phyloP scores from a whole-genome alignment of 768 basidiomycete species.

The Tulasnella sp. region DNA sequence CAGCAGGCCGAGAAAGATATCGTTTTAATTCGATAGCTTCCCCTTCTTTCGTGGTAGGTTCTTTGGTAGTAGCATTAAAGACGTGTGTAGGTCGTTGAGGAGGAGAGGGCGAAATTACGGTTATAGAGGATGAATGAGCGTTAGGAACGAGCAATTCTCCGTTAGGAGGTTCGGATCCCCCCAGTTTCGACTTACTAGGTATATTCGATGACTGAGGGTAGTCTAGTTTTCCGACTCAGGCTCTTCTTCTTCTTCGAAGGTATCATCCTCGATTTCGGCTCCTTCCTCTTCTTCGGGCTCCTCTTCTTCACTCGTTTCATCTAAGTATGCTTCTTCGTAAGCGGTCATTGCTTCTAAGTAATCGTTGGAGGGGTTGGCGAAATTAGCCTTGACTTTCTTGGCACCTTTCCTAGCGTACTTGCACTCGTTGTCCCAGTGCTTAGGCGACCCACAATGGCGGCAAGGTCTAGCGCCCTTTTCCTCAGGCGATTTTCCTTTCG shows the following conservation, averaged over 20 bases:
- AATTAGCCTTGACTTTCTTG: conserved; percentile 39
- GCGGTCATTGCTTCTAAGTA: conserved; percentile 37
- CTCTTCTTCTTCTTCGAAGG: background rate
- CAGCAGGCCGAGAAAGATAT: conserved; percentile 42
- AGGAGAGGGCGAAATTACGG: background rate
- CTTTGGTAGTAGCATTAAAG: background rate
- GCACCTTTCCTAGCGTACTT: conserved; percentile 40
- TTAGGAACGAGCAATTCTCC: conserved; percentile 6
- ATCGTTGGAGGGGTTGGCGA: background rate
- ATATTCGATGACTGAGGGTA: background rate
- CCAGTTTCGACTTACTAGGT: background rate
- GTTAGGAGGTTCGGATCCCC: background rate
- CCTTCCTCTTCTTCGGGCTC: background rate
- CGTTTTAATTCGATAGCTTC: conserved; percentile 37
- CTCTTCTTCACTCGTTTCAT: background rate
- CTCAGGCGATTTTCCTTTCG: conserved; percentile 37
- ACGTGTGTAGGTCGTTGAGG: background rate
- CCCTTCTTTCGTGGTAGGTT: too few species aligned
- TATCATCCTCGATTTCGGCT: background rate
- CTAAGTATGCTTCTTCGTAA: conserved; percentile 43
- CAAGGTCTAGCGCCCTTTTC: conserved; percentile 43
- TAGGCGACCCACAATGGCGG: conserved; percentile 44
- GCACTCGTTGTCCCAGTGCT: conserved; percentile 39
- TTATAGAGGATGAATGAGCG: background rate
- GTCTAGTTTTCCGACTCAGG: background rate